phyloP scores from a whole-genome alignment of 768 basidiomycete genomes.

The Phylloporus scabripes region DNA sequence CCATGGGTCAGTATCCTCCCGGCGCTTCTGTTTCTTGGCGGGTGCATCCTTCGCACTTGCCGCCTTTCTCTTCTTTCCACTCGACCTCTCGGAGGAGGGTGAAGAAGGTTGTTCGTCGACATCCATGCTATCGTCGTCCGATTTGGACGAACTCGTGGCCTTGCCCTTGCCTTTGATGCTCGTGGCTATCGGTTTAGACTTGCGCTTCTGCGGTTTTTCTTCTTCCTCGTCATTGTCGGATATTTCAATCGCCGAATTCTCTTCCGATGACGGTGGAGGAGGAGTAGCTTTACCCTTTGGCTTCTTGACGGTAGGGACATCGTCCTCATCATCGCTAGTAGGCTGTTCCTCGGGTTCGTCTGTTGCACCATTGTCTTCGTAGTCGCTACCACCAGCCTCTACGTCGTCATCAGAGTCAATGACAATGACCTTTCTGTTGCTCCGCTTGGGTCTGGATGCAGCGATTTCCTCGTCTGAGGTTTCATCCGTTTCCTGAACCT shows the following conservation, averaged over 20 bases:
- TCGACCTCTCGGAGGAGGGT: constrained; percentile 32
- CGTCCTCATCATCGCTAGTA: constrained; percentile 23
- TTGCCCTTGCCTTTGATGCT: constrained; percentile 20
- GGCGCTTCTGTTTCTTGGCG: constrained; percentile 56
- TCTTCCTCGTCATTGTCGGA: constrained; percentile 22
- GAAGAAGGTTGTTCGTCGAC: constrained; percentile 44
- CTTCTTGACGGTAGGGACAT: constrained; percentile 20
- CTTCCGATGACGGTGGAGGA: constrained; percentile 31
- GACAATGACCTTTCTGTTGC: constrained; percentile 35
- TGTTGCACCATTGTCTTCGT: constrained; percentile 24
- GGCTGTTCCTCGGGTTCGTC: constrained; percentile 40
- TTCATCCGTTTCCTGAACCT: constrained; percentile 15
- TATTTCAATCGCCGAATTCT: constrained; percentile 19
- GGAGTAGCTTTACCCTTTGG: constrained; percentile 24
- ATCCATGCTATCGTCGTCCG: constrained; percentile 49
- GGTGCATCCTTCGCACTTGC: constrained; percentile 29
- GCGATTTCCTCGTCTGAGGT: constrained; percentile 32
- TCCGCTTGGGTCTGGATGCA: constrained; percentile 35
- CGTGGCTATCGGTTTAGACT: constrained; percentile 15
- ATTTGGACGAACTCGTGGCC: constrained; percentile 29
- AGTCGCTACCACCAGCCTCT: constrained; percentile 27
- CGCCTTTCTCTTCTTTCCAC: constrained; percentile 43
- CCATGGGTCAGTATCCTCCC: constrained; percentile 70
- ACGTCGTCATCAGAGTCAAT: constrained; percentile 52
- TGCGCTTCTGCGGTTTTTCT: constrained; percentile 33